Base-by-base conservation (phyloP, 306 rosid genomes). In the Dryas drummondii region DNA sequence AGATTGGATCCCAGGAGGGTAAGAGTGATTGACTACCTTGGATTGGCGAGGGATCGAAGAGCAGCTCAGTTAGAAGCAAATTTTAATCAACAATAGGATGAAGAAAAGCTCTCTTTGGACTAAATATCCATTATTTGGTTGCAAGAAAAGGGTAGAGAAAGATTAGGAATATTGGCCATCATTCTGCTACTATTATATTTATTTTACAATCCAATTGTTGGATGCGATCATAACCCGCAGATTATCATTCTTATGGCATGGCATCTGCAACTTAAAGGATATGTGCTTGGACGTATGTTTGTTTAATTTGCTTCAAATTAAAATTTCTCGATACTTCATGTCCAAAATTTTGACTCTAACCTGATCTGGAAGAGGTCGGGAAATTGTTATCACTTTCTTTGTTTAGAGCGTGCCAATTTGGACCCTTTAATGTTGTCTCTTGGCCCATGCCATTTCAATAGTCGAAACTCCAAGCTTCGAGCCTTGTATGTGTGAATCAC, bases 1-100 rank as follows among this genome's bases (percentile, higher is more conserved):
- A 68, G 76, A 53, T 88, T 61, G 94, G 88, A 77, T 79, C 87
- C 49, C 90, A 88, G 72, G 86, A 87, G 76, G 89, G 79, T 53
- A 85, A 90, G 84, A 87, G 26, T 16, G 88, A 85, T 79, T 88
- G 96, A 90, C 86, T 74, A 76, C 62, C 79, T 64, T 19, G 7
- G 74, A 68, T 26, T 46, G 40, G 60, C 50, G 49, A 17, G 17
- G 80, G 58, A 75, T 57, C 59, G 15, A 71, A 70, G 70, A 67
- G 68, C 51, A 53, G 73, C 79, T 69, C 71, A 7, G 68, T 84
- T 81, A 83, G 83, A 83, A 85, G 93, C 76, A 88, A 75, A 32
- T 59, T 85, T 77, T 82, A 79, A 70, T 12, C 5, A 22, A 13
- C 48, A 55, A 41, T 57, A 76, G 52, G 71, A 75, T 59, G 40